A percentile compares a stretch with the other conserved stretches of the same genome.
phyloP scores from a whole-genome alignment of 1,284 basidiomycete species.

The Chalciporus sp. region DNA sequence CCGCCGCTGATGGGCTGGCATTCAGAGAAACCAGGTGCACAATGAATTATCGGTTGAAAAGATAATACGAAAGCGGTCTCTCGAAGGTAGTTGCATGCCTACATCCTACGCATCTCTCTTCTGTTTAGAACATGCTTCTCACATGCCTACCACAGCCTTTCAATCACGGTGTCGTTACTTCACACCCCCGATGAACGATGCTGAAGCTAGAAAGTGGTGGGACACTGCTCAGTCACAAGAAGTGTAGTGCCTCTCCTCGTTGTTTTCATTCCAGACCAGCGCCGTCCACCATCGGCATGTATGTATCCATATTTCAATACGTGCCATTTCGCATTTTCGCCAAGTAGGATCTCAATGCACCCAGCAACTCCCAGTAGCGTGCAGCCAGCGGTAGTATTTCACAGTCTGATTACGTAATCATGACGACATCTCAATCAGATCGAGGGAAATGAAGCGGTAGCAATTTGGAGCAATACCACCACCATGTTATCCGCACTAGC shows the following conservation, averaged over 20 bases:
- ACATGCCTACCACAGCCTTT: conserved; percentile 60
- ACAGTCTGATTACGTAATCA: conserved; percentile 27
- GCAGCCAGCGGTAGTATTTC: neutral
- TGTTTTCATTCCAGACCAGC: conserved; percentile 31
- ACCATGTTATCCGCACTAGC: conserved; percentile 29
- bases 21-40: conserved; percentile 74
- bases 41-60: conserved; percentile 81
- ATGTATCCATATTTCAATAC: conserved; percentile 14
- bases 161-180: conserved; percentile 83
- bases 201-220: conserved; percentile 72
- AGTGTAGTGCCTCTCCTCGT: conserved; percentile 35
- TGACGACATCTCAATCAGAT: conserved; percentile 25
- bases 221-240: conserved; percentile 47
- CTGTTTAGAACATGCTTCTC: conserved; percentile 11
- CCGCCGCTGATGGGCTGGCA: conserved; percentile 28
- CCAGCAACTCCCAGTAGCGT: conserved; percentile 3
- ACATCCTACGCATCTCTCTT: conserved; percentile 10
- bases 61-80: conserved; percentile 76
- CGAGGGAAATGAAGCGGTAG: conserved; percentile 1
- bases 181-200: conserved; percentile 63
- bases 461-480: conserved; percentile 20
- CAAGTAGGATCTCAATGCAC: conserved; percentile 3
- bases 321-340: conserved; percentile 7
- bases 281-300: conserved; percentile 16
- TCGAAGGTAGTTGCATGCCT: conserved; percentile 62